Evolutionary conservation across 148 eudicot species (phyloP), one percentile per base, ranked within the genome.

Genomic region (Gaultheria prostrata): DNA sequence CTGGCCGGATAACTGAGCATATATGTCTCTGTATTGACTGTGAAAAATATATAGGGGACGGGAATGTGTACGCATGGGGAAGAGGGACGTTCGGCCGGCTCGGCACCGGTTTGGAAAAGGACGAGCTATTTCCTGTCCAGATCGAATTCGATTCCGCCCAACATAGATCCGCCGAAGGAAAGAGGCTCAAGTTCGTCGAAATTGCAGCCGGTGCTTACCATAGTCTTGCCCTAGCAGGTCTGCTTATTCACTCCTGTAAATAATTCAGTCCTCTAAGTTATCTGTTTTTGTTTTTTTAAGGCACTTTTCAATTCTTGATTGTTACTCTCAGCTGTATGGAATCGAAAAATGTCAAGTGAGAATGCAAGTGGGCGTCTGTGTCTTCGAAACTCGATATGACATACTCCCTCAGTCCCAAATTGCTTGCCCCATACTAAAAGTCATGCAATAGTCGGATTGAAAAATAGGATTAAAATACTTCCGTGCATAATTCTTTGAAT

Each of bases 171-270:
- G 82, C 56, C 20, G 39, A 15, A 57, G 80, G 70, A 43, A 51
- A 72, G 26, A 69, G 63, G 57, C 61, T 84, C 65, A 92, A 85
- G 63, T 85, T 92, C 85, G 88, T 91, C 20, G 92, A 84, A 21
- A 85, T 92, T 72, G 90, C 95, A 69, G 92, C 97, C 65, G 98
- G 98, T 77, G 93, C 97, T 86, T 95, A 95, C 83, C 98, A 95
- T 65, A 90, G 92, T 85, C 93, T 92, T 77, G 97, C 97, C 79
- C 93, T 95, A 89, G 86, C 93, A 87, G 98, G 98, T 95, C 82
- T 71, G 74, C 50, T 67, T 67, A 67, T 30, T 67, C 72, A 17
- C 72, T 17, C n/a, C 7, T 50, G 24, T 48, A n/a, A 12, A 49
- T 1, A 48, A 11, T 77, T 8, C 24, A 30, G 18, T 24, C 28